Evolutionary conservation across 305 asterid species (phyloP).

Genomic region (Fraxinus sp.): DNA sequence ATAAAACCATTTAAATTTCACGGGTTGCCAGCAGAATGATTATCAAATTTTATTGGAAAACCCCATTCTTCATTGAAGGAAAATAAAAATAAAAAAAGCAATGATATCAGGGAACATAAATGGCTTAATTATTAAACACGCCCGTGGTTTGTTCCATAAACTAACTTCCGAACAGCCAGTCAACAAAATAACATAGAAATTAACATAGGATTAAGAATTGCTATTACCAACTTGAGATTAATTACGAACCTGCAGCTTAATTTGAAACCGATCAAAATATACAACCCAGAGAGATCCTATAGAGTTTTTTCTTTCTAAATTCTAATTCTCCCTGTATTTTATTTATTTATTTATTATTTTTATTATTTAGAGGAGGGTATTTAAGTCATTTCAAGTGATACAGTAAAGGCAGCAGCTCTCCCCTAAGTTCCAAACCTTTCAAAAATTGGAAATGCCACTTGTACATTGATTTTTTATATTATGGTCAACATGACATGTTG

Average conservation of each 20-base stretch:
- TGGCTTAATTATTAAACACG: neutral
- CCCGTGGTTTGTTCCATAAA: neutral
- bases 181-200: neutral
- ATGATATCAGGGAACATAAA: neutral
- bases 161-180: neutral
- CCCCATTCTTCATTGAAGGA: neutral
- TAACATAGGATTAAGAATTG: neutral
- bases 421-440: too few relatives aligned
- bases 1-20: neutral
- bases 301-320: neutral
- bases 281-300: neutral
- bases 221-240: neutral
- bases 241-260: neutral
- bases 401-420: too few relatives aligned
- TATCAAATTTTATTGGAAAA: neutral
- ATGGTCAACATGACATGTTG: too few relatives aligned
- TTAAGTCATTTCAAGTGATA: too few relatives aligned
- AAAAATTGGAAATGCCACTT: too few relatives aligned
- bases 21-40: neutral
- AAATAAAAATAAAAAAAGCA: neutral
- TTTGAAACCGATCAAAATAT: neutral
- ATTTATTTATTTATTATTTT: too few relatives aligned
- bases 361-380: too few relatives aligned
- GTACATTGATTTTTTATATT: too few relatives aligned
- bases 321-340: neutral